Base-by-base conservation (phyloP, 1,284 basidiomycete species). In the Papiliotrema fonsecae region DNA sequence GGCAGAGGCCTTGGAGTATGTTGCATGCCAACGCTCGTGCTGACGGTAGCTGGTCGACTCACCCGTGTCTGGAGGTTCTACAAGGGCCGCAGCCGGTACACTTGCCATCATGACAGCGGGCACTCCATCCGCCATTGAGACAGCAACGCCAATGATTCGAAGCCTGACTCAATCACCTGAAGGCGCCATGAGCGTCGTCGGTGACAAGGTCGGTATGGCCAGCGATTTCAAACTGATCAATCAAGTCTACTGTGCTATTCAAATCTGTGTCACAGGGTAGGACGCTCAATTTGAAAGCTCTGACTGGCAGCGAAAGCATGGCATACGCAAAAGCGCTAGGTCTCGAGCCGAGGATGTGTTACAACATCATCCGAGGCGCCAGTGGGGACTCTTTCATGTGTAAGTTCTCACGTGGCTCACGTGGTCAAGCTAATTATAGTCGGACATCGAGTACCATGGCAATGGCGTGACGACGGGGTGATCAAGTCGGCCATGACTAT, bases 341-440 rank as follows among this genome's bases (percentile, higher is more conserved):
- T 1, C 52, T 73, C 28, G 69, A 72, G 34, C 60, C 62, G 1
- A 57, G 60, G 24, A 58, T 67, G 42, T 52, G 65, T 1, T 65
- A 71, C 50, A 64, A 71, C 30, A 50, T 65, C 30, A 61, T 74
- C 46, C 55, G 50, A 25, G 54, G 50, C 2, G 60, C 67, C 3
- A 57, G 60, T n/a, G 71, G 71, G 3, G 54, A 61, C 45, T 65
- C 60, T 45, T 75, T 73, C 61, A 75, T 75, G 72, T 70, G 68
- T 63, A 46, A 57, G 59, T 55, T 28, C 19, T 14, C 4, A n/a
- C 11, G 19, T n/a, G 14, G 6, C 18, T 25, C 24, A 3, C 27
- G 31, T 6, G n/a, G 3, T 11, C 9, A 25, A 16, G 24, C 28
- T 28, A 10, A 1, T 14, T n/a, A 25, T 34, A 69, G 67, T 67